phyloP scores from a whole-genome alignment of 257 asterid species.

The Capsicum baccatum region DNA sequence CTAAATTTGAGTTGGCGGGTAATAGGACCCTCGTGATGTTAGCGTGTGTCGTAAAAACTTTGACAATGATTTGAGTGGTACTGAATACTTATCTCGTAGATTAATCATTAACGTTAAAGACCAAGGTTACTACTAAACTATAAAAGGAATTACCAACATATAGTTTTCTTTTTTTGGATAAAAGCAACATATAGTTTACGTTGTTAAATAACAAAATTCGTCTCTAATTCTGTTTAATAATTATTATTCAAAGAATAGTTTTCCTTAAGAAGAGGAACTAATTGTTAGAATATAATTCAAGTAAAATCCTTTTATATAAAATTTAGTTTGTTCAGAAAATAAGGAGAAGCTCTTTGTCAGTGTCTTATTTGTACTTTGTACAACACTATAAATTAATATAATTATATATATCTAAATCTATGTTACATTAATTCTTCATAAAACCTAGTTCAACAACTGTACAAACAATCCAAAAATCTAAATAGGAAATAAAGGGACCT shows the following conservation, averaged over 20 bases:
- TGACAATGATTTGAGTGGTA: too few relatives aligned
- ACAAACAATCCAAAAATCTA: background rate
- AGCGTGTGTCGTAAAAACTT: too few relatives aligned
- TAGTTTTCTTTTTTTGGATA: too few relatives aligned
- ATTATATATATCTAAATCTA: background rate
- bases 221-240: too few relatives aligned
- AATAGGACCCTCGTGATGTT: too few relatives aligned
- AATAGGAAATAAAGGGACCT: background rate
- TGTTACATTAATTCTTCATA: background rate
- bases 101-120: too few relatives aligned
- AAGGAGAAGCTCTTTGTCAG: background rate
- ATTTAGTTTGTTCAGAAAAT: background rate
- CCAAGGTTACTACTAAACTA: too few relatives aligned
- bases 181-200: background rate
- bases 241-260: too few relatives aligned
- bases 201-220: background rate
- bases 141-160: background rate
- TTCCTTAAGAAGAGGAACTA: background rate
- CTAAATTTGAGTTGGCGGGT: too few relatives aligned
- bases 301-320: background rate
- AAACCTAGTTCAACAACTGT: background rate
- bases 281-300: background rate
- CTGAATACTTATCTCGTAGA: too few relatives aligned
- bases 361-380: slow-evolving; percentile 15
- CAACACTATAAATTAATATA: background rate